A percentile compares a stretch with the other conserved stretches of the same genome.
Conservation (phyloP, 164 flowering plant genomes). For the Magnolia sinica region DNA sequence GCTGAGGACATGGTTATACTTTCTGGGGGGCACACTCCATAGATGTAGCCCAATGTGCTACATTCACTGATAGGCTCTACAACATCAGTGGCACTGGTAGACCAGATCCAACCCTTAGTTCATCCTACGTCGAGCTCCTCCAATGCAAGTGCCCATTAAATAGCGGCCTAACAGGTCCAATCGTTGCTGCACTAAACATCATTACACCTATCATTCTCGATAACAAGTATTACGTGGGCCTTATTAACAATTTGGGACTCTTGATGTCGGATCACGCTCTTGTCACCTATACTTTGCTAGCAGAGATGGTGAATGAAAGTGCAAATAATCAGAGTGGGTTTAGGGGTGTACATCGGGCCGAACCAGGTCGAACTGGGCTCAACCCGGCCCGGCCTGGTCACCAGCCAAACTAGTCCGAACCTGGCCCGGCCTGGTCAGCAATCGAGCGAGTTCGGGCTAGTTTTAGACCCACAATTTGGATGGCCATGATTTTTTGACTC, state of each 20-base stretch:
- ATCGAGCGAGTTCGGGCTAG: no score
- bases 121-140: conserved; percentile 1
- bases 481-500: no score
- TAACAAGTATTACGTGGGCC: conserved; percentile 9
- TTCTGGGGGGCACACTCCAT: conserved; percentile 15
- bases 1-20: conserved; percentile 14
- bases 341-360: no score
- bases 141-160: conserved; percentile 7
- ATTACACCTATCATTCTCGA: background rate
- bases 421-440: no score
- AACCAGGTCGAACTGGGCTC: no score
- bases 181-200: background rate
- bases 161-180: background rate
- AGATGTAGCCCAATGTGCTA: conserved; percentile 7
- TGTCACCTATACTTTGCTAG: background rate
- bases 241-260: conserved; percentile 1
- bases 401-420: no score
- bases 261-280: conserved; percentile 12
- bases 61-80: conserved; percentile 6
- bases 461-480: no score
- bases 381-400: no score
- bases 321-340: conserved; percentile 3
- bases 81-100: conserved; percentile 17
- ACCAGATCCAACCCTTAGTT: conserved; percentile 8
- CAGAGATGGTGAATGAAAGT: background rate